Evolutionary conservation across 2,329 filamentous ascomycete genomes (phyloP).

Genomic region (Fusarium metavorans): DNA sequence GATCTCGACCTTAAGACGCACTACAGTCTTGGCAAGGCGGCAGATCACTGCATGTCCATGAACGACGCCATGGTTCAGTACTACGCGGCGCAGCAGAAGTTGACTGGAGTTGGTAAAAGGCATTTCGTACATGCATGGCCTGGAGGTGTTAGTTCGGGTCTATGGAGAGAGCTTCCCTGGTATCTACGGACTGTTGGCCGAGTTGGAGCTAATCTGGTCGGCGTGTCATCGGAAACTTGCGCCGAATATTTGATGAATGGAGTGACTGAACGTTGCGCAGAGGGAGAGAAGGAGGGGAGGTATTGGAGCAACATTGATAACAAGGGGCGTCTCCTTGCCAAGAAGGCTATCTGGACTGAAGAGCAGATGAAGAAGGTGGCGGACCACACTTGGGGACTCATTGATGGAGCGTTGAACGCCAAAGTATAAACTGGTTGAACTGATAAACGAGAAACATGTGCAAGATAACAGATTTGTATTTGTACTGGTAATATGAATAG

Average conservation of each 20-base stretch:
- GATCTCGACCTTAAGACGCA: constrained; percentile 55
- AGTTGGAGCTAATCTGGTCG: constrained; percentile 34
- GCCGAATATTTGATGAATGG: constrained; percentile 46
- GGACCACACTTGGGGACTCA: constrained; percentile 48
- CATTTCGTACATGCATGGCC: constrained; percentile 57
- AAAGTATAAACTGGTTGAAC: not conserved
- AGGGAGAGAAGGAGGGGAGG: constrained; percentile 31
- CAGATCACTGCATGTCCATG: constrained; percentile 54
- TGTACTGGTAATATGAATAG: not conserved
- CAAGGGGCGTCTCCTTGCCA: constrained; percentile 43
- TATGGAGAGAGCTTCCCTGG: constrained; percentile 48
- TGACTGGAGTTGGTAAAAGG: constrained; percentile 6
- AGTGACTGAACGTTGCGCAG: constrained; percentile 6
- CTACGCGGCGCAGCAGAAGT: constrained; percentile 44
- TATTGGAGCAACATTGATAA: constrained; percentile 46
- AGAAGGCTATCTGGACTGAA: constrained; percentile 45
- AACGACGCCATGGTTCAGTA: constrained; percentile 53
- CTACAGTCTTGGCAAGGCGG: constrained; percentile 50
- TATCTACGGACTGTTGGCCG: constrained; percentile 36
- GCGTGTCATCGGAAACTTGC: constrained; percentile 43
- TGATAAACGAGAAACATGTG: rapidly evolving
- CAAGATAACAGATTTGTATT: not conserved
- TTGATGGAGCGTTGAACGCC: constrained; percentile 38
- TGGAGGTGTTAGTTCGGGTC: constrained; percentile 52
- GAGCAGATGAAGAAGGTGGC: constrained; percentile 45